Base-by-base conservation (phyloP, 179 eudicot species). In the Beta corolliflora region DNA sequence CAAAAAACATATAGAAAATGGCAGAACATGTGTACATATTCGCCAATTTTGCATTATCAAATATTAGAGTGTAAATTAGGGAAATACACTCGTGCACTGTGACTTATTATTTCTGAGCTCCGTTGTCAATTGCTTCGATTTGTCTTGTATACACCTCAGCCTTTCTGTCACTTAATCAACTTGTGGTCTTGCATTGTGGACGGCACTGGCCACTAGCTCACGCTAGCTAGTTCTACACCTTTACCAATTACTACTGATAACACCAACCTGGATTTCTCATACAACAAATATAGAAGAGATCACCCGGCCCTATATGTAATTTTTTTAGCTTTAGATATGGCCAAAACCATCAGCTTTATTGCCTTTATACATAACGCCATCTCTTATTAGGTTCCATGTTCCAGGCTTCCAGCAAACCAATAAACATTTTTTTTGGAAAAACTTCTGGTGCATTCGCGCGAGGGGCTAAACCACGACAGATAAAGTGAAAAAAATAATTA, bases 41-140 rank as follows among this genome's bases (percentile, higher is more conserved):
- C 65, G 65, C 6, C 65, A 60, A 25, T 8, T 60, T 7, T 19
- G 21, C 21, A 25, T 3, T 7, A 60, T 23, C 4, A 61, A 19
- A 5, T 59, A 7, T 8, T 12, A 10, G 14, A n/a, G 66, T 21
- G 53, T 56, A 36, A 46, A 48, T 31, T 45, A 61, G 23, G 71
- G 56, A 19, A 48, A 71, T 48, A 56, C 75, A 50, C 75, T 71
- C 75, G 75, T 71, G 75, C 75, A 48, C 55, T n/a, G 56, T 71
- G 16, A 14, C 53, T 29, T 25, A 19, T 56, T 12, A 48, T 71
- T 71, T 29, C 56, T 71, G 56, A 55, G 29, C 19, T 25, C 3
- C 41, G 31, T 29, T 48, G 75, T 48, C 52, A 44, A 11, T 7
- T 48, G 55, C 59, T 25, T 36, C 41, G 41, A 36, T 61, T 77